A percentile compares a stretch with the other conserved stretches of the same genome.
phyloP scores from a whole-genome alignment of 148 eudicot genomes.

The Tetragonia tetragonoides region DNA sequence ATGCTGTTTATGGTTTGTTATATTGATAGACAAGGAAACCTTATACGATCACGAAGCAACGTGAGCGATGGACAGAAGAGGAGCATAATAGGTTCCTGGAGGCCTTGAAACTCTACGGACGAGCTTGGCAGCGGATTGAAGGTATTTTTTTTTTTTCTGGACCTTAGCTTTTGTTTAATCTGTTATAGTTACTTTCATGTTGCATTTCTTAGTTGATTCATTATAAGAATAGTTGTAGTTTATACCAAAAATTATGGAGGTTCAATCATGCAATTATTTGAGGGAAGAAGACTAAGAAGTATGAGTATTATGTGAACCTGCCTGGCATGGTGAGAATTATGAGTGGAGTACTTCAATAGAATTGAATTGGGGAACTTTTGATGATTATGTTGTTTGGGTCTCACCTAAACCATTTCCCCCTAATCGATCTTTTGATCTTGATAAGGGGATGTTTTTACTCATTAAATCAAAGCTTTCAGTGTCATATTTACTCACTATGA shows the following conservation, averaged over 20 bases:
- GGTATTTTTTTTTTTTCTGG: constrained; percentile 37
- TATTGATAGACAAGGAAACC: constrained; percentile 78
- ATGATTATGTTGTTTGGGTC: constrained; percentile 19
- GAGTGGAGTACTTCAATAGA: constrained; percentile 11
- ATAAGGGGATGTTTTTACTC: constrained; percentile 2
- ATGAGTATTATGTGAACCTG: constrained; percentile 2
- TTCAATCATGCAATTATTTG: background rate
- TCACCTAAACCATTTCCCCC: background rate
- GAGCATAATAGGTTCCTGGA: constrained; percentile 94
- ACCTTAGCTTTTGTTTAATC: constrained; percentile 11
- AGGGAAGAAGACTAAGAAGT: background rate
- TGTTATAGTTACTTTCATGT: background rate
- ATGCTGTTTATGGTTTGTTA: constrained; percentile 11
- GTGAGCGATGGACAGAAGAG: constrained; percentile 98
- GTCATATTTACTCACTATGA: background rate
- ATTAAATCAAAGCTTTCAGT: background rate
- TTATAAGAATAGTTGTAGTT: background rate
- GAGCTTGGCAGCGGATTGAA: constrained; percentile 99
- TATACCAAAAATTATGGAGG: background rate
- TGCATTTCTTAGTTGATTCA: background rate
- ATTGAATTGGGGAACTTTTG: background rate
- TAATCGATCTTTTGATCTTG: background rate
- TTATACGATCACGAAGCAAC: constrained; percentile 95
- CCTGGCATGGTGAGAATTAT: constrained; percentile 1
- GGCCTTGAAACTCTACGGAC: constrained; percentile 94